A percentile compares a stretch with the other conserved stretches of the same genome.
phyloP scores from a whole-genome alignment of 768 basidiomycete genomes.

The Mycena crocata region DNA sequence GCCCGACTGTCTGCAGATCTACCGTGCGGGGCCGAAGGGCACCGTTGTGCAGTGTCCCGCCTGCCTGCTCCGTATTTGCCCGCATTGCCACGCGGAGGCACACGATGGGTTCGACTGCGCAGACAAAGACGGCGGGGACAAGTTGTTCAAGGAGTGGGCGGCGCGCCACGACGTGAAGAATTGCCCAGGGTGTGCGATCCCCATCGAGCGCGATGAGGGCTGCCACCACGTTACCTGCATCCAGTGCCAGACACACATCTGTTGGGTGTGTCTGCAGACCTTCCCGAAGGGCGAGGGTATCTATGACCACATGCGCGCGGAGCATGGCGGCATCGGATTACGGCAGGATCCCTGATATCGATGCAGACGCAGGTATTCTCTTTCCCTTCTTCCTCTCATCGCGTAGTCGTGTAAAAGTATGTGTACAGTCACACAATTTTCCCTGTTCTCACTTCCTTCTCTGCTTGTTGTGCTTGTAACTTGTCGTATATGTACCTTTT shows the following conservation, averaged over 20 bases:
- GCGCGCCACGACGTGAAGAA: constrained; percentile 72
- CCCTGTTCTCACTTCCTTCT: not conserved
- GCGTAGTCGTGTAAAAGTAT: not conserved
- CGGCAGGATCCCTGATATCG: constrained; percentile 21
- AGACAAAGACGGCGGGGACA: constrained; percentile 65
- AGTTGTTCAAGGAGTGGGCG: constrained; percentile 74
- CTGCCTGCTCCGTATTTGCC: constrained; percentile 66
- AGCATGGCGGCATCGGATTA: constrained; percentile 75
- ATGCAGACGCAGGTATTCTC: not conserved
- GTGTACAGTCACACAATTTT: not conserved
- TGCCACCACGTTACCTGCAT: constrained; percentile 89
- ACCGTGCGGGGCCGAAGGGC: constrained; percentile 63
- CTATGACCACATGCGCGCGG: constrained; percentile 80
- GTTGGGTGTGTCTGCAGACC: constrained; percentile 82
- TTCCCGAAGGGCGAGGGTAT: constrained; percentile 77
- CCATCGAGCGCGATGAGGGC: constrained; percentile 79
- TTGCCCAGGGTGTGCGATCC: constrained; percentile 78
- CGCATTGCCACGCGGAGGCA: constrained; percentile 61
- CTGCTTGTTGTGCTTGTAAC: constrained; percentile 1
- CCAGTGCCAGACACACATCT: constrained; percentile 80
- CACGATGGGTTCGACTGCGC: constrained; percentile 79
- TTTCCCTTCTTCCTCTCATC: not conserved
- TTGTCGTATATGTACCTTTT: too few relatives aligned
- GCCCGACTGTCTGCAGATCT: constrained; percentile 81
- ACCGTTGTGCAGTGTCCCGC: constrained; percentile 65